These are phyloP conservation scores for Myxozyma neotropica DNA, from an alignment of 805 yeast genomes.

Conservation along the genomic window DNA sequence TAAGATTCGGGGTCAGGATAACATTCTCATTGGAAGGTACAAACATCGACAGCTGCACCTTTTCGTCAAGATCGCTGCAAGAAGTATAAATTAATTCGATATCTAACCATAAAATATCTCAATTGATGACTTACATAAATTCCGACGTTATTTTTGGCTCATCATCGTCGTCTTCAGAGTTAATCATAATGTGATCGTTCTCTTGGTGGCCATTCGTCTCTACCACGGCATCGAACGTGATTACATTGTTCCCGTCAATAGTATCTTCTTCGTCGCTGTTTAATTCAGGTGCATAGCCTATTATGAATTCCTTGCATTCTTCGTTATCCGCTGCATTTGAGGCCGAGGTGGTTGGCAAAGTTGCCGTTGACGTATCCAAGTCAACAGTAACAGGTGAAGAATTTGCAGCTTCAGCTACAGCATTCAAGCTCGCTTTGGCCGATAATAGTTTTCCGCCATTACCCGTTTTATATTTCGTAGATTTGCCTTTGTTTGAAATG, in stretches of 20 bases:
- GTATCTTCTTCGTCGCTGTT: not conserved
- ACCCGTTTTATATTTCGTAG: not conserved
- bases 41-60: conserved; percentile 13
- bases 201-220: not conserved
- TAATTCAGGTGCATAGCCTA: conserved; percentile 2
- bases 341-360: not conserved
- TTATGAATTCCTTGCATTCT: not conserved
- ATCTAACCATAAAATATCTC: not conserved
- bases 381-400: not conserved
- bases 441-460: not conserved
- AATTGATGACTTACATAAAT: not conserved
- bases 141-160: conserved; percentile 7
- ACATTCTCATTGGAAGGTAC: conserved; percentile 3
- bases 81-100: not conserved
- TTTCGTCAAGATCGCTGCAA: conserved; percentile 12
- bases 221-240: not conserved
- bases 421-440: not conserved
- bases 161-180: conserved; percentile 13
- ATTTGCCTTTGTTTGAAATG: not conserved
- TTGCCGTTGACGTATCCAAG: not conserved
- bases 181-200: conserved; percentile 5
- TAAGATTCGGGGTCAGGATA: not conserved
- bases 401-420: not conserved
- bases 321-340: too few relatives aligned
- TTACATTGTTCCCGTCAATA: not conserved